These are phyloP conservation scores for Chlamydomonas sp. DNA, from an alignment of 139 green algal genomes.

Conservation along the genomic window DNA sequence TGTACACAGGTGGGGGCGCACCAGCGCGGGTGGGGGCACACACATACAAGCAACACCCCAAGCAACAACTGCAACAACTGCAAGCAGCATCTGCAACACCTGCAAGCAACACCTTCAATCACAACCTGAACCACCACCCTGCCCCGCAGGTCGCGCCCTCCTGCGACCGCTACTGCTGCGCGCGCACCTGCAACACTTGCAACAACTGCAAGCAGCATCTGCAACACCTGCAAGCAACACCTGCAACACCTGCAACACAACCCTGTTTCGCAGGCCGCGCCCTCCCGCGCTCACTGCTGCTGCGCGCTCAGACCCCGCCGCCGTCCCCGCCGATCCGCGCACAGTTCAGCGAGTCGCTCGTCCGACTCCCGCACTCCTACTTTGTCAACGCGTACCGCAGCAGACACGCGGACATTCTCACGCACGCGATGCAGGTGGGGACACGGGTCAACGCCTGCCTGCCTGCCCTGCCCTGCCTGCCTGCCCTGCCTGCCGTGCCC, in stretches of 20 bases:
- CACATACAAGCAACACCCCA: too few species aligned
- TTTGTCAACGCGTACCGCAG: conserved; percentile 65
- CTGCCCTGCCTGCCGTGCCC: too few species aligned
- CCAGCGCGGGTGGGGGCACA: too few species aligned
- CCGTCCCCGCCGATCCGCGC: too few species aligned
- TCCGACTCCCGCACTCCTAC: conserved; percentile 84
- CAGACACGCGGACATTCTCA: not conserved
- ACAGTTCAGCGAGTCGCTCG: conserved; percentile 75
- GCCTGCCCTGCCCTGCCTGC: too few species aligned
- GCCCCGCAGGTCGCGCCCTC: conserved; percentile 1
- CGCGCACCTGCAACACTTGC: not conserved
- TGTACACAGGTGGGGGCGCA: too few species aligned
- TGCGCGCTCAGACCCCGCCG: not conserved
- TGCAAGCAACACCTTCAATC: conserved; percentile 18
- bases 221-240: not conserved
- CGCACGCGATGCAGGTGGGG: too few species aligned
- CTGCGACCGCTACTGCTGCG: not conserved
- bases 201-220: not conserved
- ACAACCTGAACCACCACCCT: conserved; percentile 50
- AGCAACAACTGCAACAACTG: not conserved
- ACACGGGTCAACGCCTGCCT: too few species aligned
- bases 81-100: not conserved
- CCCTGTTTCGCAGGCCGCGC: conserved; percentile 31
- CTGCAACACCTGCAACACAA: conserved; percentile 38
- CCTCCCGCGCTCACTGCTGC: not conserved